phyloP scores from a whole-genome alignment of 139 green algal genomes.

The Edaphochlamys debaryana region DNA sequence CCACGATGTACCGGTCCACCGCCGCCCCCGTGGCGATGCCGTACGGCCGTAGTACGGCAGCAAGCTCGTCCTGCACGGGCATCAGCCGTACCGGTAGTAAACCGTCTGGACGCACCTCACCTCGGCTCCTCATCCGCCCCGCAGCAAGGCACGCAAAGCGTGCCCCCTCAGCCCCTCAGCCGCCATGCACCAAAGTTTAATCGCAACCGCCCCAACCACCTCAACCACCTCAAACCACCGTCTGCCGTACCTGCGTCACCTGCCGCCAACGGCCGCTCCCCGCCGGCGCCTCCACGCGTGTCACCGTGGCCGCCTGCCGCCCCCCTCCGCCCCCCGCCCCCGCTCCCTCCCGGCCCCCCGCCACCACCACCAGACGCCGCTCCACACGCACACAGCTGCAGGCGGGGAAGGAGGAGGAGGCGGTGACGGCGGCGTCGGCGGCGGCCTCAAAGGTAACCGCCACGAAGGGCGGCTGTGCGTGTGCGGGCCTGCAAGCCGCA shows the following conservation, averaged over 20 bases:
- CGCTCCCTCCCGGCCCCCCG: no score
- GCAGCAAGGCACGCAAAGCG: no score
- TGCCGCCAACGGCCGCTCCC: constrained; percentile 20
- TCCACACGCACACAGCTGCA: constrained; percentile 7
- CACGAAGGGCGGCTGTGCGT: constrained; percentile 13
- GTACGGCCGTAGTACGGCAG: constrained; percentile 42
- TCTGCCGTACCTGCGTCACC: background rate
- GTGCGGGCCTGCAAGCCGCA: no score
- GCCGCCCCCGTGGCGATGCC: constrained; percentile 59
- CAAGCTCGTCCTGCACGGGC: constrained; percentile 63
- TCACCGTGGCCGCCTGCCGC: background rate
- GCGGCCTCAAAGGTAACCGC: constrained; percentile 6
- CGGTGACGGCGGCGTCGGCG: no score
- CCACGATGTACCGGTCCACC: constrained; percentile 70
- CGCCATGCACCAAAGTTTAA: no score
- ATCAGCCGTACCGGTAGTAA: no score
- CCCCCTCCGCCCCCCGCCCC: background rate
- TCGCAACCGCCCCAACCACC: no score
- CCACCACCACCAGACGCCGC: constrained; percentile 4
- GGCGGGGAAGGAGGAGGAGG: no score
- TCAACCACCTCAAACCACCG: no score
- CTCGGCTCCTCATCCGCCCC: no score
- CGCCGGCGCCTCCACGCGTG: constrained; percentile 20
- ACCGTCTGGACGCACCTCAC: no score
- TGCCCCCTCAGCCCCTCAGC: no score